A percentile compares a stretch with the other conserved stretches of the same genome.
Conservation (phyloP, 345 rosid genomes). For the Cardiospermum halicacabum region DNA sequence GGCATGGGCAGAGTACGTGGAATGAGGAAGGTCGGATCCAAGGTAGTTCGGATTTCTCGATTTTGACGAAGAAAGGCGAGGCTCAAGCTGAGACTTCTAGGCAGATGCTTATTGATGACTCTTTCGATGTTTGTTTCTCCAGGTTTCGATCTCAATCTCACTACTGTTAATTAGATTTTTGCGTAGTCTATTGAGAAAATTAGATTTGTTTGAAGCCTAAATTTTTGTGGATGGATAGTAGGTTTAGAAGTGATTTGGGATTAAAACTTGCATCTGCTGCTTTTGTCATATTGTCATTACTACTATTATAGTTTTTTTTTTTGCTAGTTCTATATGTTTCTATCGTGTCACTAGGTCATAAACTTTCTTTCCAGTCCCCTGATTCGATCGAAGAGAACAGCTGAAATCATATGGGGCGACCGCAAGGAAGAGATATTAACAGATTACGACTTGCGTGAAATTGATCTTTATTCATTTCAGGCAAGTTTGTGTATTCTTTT, state of each 20-base stretch:
- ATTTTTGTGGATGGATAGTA: background rate
- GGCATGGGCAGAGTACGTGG: conserved; percentile 99
- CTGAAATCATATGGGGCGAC: conserved; percentile 79
- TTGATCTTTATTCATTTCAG: conserved; percentile 90
- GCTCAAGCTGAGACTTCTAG: conserved; percentile 85
- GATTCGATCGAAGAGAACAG: conserved; percentile 74
- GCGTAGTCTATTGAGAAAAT: no score
- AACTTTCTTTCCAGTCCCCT: conserved; percentile 49
- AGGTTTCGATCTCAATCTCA: conserved; percentile 33
- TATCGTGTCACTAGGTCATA: background rate
- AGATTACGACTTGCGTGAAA: conserved; percentile 74
- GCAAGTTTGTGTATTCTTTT: conserved; percentile 22
- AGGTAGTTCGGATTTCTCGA: conserved; percentile 87
- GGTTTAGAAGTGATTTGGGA: background rate
- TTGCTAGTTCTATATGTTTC: background rate
- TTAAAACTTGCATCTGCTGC: no score
- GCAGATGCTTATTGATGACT: conserved; percentile 75
- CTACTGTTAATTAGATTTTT: conserved; percentile 1
- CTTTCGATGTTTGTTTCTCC: conserved; percentile 78
- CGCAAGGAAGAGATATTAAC: conserved; percentile 58
- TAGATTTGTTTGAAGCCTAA: background rate
- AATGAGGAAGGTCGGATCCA: conserved; percentile 89
- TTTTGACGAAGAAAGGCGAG: conserved; percentile 85
- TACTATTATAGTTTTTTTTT: no score
- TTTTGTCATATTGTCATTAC: no score